Percentiles rank a stretch among this genome's conserved stretches.
phyloP scores from a whole-genome alignment of 2,329 filamentous ascomycete species.

The Plectosphaerella sp. region DNA sequence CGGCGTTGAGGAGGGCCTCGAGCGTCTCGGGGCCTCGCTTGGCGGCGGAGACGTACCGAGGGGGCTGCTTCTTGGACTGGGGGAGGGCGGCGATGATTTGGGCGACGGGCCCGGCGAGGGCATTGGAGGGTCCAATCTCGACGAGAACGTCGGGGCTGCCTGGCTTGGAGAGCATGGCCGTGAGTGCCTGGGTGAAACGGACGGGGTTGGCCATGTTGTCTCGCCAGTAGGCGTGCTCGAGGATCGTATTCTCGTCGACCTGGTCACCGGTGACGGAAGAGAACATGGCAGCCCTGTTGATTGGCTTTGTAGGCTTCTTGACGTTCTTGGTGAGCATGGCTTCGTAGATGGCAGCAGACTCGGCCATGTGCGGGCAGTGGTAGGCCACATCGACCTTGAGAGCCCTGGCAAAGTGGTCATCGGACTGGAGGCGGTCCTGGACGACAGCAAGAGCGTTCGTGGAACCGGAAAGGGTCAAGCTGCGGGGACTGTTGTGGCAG shows the following conservation, averaged over 20 bases:
- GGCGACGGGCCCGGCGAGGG: constrained; percentile 21
- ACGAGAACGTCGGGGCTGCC: constrained; percentile 15
- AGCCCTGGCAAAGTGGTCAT: constrained; percentile 15
- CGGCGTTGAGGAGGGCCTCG: neutral
- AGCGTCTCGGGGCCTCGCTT: neutral
- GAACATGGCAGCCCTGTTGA: constrained; percentile 2
- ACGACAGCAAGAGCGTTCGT: neutral
- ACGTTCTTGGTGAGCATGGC: neutral
- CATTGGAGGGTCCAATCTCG: constrained; percentile 23
- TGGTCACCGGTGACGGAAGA: constrained; percentile 11
- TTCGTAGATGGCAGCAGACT: neutral
- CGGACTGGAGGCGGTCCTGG: neutral
- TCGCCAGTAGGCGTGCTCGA: constrained; percentile 3
- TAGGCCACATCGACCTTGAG: constrained; percentile 16
- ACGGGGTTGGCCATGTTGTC: constrained; percentile 7
- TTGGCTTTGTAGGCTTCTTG: neutral
- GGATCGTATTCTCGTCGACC: neutral
- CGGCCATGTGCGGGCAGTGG: constrained; percentile 10
- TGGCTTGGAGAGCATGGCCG: neutral
- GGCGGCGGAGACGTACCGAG: constrained; percentile 1
- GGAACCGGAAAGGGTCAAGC: constrained; percentile 7
- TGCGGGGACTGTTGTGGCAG: constrained; percentile 10
- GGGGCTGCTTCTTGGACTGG: constrained; percentile 7
- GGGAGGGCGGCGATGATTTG: constrained; percentile 9
- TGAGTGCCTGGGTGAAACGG: constrained; percentile 1